Evolutionary conservation across 2,329 filamentous ascomycete species (phyloP).

Genomic region (Knufia petricola): DNA sequence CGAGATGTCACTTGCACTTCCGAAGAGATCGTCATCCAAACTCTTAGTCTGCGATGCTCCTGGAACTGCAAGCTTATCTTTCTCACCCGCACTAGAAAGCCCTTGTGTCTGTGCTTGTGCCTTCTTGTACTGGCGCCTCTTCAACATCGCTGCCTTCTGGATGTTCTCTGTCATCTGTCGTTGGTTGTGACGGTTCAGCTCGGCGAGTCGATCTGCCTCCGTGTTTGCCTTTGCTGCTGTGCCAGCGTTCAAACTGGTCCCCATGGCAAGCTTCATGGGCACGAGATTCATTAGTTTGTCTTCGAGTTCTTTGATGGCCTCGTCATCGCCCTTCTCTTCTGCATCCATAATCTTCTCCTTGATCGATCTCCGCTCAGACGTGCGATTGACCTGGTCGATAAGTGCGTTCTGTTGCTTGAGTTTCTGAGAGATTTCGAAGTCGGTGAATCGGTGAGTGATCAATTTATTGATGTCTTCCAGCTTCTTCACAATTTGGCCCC

Average conservation of each 20-base stretch:
- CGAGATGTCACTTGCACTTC: conserved; percentile 35
- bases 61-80: not conserved
- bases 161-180: conserved; percentile 78
- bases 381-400: conserved; percentile 52
- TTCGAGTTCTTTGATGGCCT: conserved; percentile 41
- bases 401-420: conserved; percentile 61
- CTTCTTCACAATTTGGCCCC: conserved; percentile 58
- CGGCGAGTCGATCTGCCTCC: conserved; percentile 73
- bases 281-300: conserved; percentile 38
- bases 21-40: conserved; percentile 38
- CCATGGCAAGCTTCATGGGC: conserved; percentile 61
- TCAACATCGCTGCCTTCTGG: conserved; percentile 79
- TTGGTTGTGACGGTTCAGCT: conserved; percentile 76
- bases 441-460: conserved; percentile 71
- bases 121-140: conserved; percentile 52
- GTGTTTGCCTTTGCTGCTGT: conserved; percentile 36
- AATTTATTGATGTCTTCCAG: conserved; percentile 71
- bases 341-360: conserved; percentile 58
- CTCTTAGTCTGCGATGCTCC: conserved; percentile 20
- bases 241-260: conserved; percentile 54
- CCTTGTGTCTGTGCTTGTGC: conserved; percentile 22
- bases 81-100: not conserved
- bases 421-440: conserved; percentile 70
- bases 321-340: conserved; percentile 52
- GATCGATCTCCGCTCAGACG: conserved; percentile 59